phyloP scores from a whole-genome alignment of 2,329 filamentous ascomycete species.

The Aspergillus terreus region DNA sequence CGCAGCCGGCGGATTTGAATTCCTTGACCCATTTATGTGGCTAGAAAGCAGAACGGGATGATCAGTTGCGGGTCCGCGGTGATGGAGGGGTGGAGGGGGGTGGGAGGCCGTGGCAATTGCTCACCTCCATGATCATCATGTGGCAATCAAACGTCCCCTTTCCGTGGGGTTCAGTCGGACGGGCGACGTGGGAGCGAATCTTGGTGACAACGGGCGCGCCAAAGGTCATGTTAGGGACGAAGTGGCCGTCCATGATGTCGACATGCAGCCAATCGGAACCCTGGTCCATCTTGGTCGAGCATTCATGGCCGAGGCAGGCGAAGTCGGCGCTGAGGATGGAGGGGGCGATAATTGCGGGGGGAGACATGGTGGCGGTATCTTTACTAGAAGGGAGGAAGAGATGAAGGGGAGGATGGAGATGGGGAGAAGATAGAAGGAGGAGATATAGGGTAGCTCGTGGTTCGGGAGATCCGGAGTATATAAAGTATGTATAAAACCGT shows the following conservation, averaged over 20 bases:
- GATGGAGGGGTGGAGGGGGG: too few relatives aligned
- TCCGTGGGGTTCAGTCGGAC: conserved; percentile 64
- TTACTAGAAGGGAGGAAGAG: neutral
- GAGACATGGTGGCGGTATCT: conserved; percentile 61
- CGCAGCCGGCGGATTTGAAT: conserved; percentile 89
- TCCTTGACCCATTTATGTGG: conserved; percentile 98
- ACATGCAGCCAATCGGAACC: conserved; percentile 93
- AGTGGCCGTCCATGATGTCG: conserved; percentile 98
- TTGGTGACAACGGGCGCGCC: conserved; percentile 92
- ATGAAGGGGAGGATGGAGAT: neutral
- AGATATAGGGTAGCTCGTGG: neutral
- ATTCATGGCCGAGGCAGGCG: conserved; percentile 79
- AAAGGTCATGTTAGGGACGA: conserved; percentile 98
- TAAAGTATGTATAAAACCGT: neutral
- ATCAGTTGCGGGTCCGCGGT: conserved; percentile 5
- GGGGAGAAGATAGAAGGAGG: neutral
- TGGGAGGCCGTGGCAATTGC: too few relatives aligned
- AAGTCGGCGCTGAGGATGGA: conserved; percentile 99
- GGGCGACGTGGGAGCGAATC: conserved; percentile 80
- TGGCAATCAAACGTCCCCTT: conserved; percentile 98
- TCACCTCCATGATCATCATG: conserved; percentile 98
- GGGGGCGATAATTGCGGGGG: conserved; percentile 89
- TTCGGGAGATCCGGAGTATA: neutral
- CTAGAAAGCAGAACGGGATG: conserved; percentile 42
- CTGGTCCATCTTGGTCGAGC: conserved; percentile 76